Percentiles rank a stretch among this genome's conserved stretches.
phyloP scores from a whole-genome alignment of 805 yeast species.

The Clavispora vitiphila region DNA sequence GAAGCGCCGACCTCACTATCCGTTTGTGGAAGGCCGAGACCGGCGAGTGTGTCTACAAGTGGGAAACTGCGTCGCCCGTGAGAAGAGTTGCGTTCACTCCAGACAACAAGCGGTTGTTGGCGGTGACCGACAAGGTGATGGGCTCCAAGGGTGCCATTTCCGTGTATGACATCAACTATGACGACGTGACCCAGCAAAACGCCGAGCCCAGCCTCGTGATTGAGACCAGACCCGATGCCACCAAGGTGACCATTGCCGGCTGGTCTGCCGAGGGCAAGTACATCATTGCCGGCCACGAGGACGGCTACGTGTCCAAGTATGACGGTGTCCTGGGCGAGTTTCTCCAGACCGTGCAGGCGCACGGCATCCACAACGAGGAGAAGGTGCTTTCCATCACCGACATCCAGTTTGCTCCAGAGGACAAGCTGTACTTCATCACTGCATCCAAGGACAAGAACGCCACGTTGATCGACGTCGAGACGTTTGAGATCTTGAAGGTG shows the following conservation, averaged over 20 bases:
- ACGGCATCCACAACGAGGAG: conserved; percentile 57
- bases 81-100: conserved; percentile 86
- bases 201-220: conserved; percentile 57
- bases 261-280: conserved; percentile 75
- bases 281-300: conserved; percentile 82
- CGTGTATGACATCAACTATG: conserved; percentile 57
- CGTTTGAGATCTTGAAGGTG: conserved; percentile 64
- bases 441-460: conserved; percentile 91
- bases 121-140: conserved; percentile 89
- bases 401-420: conserved; percentile 77
- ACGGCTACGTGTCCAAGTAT: conserved; percentile 79
- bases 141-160: conserved; percentile 75
- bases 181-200: conserved; percentile 39
- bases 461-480: conserved; percentile 70
- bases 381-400: conserved; percentile 59
- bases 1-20: conserved; percentile 83
- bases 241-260: conserved; percentile 75
- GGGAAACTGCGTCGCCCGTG: conserved; percentile 79
- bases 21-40: conserved; percentile 79
- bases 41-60: conserved; percentile 70
- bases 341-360: conserved; percentile 54
- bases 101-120: conserved; percentile 60
- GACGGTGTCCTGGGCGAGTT: conserved; percentile 73
- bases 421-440: conserved; percentile 84
- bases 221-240: conserved; percentile 50